Percentiles rank a stretch among this genome's conserved stretches.
Evolutionary conservation across 768 basidiomycete species (phyloP).

Genomic region (Tephrocybe rancida): DNA sequence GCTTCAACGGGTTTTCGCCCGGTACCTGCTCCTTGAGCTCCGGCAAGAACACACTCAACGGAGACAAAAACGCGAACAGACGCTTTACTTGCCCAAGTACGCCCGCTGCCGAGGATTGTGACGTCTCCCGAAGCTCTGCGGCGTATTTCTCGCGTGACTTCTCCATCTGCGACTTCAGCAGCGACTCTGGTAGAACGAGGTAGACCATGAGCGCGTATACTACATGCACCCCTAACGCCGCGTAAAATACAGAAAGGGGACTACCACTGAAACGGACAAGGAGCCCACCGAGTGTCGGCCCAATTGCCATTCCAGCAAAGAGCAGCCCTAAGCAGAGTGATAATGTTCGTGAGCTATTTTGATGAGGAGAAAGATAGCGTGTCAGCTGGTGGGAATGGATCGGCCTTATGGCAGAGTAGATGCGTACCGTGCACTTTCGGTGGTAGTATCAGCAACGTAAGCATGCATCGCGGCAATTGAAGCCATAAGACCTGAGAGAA

Average conservation of each 20-base stretch:
- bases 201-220: slow-evolving; percentile 51
- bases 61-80: slow-evolving; percentile 66
- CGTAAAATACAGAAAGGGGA: slow-evolving; percentile 72
- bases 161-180: slow-evolving; percentile 54
- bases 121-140: slow-evolving; percentile 27
- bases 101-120: slow-evolving; percentile 18
- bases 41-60: slow-evolving; percentile 69
- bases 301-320: slow-evolving; percentile 76
- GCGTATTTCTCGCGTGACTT: slow-evolving; percentile 36
- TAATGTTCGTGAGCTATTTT: slow-evolving; percentile 59
- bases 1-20: slow-evolving; percentile 39
- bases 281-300: slow-evolving; percentile 72
- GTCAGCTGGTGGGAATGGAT: background rate
- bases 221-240: slow-evolving; percentile 51
- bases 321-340: slow-evolving; percentile 68
- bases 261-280: slow-evolving; percentile 59
- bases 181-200: slow-evolving; percentile 77
- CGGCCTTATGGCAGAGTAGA: background rate
- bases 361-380: background rate
- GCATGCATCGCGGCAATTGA: slow-evolving; percentile 57
- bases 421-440: slow-evolving; percentile 52
- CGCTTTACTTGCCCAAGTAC: slow-evolving; percentile 43
- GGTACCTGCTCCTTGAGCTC: slow-evolving; percentile 20
- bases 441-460: slow-evolving; percentile 71
- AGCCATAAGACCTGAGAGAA: slow-evolving; percentile 44